Percentiles rank a stretch among this genome's conserved stretches.
Evolutionary conservation across 2,329 filamentous ascomycete genomes (phyloP).

Genomic region (Hansfordia pulvinata): DNA sequence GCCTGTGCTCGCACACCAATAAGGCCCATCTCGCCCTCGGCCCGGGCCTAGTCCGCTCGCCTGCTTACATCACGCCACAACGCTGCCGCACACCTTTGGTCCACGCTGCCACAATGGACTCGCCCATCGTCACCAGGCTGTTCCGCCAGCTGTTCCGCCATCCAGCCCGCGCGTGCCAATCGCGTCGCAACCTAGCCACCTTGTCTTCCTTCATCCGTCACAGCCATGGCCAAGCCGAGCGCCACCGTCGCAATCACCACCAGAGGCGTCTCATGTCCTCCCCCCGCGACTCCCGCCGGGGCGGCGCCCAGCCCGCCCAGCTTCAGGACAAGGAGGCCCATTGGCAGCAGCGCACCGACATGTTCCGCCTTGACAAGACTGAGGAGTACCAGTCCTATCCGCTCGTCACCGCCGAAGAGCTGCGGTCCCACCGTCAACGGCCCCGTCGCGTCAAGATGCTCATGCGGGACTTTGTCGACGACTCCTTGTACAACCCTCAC

Average conservation of each 20-base stretch:
- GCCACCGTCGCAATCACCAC: conserved; percentile 11
- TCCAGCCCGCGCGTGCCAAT: conserved; percentile 53
- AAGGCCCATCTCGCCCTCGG: too few species aligned
- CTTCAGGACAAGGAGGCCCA: conserved; percentile 46
- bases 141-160: conserved; percentile 70
- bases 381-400: conserved; percentile 76
- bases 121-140: conserved; percentile 60
- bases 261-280: conserved; percentile 17
- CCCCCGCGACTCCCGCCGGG: conserved; percentile 5
- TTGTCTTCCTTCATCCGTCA: conserved; percentile 23
- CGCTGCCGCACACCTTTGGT: too few species aligned
- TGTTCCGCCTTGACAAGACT: conserved; percentile 62
- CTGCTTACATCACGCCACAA: conserved; percentile 1
- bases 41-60: conserved; percentile 4
- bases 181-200: conserved; percentile 27
- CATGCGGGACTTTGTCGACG: conserved; percentile 93
- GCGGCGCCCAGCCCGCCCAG: conserved; percentile 11
- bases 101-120: conserved; percentile 68
- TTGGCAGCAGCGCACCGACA: conserved; percentile 75
- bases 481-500: conserved; percentile 85
- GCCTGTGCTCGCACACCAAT: too few species aligned
- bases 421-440: conserved; percentile 59
- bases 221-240: conserved; percentile 21
- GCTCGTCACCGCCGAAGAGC: conserved; percentile 67
- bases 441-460: conserved; percentile 91